Conservation (phyloP, 306 rosid genomes). For the Clitoria ternatea region DNA sequence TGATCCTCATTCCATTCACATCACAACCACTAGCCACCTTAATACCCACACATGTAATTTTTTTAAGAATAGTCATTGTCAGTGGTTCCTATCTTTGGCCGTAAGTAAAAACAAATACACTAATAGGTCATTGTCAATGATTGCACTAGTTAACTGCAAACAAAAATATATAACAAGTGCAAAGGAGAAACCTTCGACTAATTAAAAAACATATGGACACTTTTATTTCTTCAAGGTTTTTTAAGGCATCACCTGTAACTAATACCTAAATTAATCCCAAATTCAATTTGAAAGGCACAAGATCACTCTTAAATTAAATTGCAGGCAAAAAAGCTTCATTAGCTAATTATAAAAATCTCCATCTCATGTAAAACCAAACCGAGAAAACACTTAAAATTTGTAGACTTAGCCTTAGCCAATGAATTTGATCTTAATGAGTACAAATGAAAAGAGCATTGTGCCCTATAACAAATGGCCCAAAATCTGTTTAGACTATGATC, state of each 20-base stretch:
- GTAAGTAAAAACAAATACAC: too few species aligned
- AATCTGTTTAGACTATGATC: not conserved
- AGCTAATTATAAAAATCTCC: not conserved
- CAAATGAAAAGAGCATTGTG: not conserved
- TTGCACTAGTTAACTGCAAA: too few species aligned
- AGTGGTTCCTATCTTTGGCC: too few species aligned
- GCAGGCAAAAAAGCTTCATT: not conserved
- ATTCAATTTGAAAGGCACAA: not conserved
- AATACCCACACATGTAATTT: too few species aligned
- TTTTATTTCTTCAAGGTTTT: slow-evolving; percentile 93
- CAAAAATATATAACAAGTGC: too few species aligned
- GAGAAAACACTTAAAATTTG: not conserved
- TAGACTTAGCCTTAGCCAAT: slow-evolving; percentile 1
- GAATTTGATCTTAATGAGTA: not conserved
- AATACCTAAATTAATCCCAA: not conserved
- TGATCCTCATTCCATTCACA: too few species aligned
- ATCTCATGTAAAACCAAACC: not conserved
- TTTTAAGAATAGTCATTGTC: too few species aligned
- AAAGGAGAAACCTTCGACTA: slow-evolving; percentile 96
- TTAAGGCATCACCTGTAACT: slow-evolving; percentile 74
- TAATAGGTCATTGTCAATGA: too few species aligned
- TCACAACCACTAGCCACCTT: too few species aligned
- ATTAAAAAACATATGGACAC: slow-evolving; percentile 81
- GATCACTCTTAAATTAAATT: not conserved
- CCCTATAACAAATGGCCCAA: not conserved